A percentile compares a stretch with the other conserved stretches of the same genome.
Evolutionary conservation across 352 stramenopile species (phyloP).

Genomic region (Phytophthora lateralis): DNA sequence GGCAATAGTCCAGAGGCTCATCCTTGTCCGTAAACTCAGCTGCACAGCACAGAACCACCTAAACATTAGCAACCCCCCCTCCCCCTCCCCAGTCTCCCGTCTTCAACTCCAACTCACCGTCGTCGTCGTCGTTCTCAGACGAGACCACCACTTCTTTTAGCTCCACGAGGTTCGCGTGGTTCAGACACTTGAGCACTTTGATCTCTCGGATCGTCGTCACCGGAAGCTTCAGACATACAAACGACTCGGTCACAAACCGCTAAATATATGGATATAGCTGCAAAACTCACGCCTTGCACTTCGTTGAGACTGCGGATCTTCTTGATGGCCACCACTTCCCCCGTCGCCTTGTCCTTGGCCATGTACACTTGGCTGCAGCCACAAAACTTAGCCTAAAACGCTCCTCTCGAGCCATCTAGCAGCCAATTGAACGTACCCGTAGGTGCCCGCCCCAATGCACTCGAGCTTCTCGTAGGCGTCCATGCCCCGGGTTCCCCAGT

Average conservation of each 20-base stretch:
- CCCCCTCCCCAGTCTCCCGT: not conserved
- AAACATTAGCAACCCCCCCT: not conserved
- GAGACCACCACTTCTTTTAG: slow-evolving; percentile 96
- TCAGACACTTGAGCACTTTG: slow-evolving; percentile 97
- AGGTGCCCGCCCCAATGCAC: slow-evolving; percentile 90
- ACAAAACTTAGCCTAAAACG: slow-evolving; percentile 10
- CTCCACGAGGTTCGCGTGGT: slow-evolving; percentile 95
- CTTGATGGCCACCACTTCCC: slow-evolving; percentile 90
- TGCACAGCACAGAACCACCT: slow-evolving; percentile 17
- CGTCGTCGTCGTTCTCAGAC: slow-evolving; percentile 83
- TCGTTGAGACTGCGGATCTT: slow-evolving; percentile 92
- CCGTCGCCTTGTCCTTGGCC: slow-evolving; percentile 85
- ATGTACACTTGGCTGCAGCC: slow-evolving; percentile 84
- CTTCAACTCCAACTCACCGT: slow-evolving; percentile 43
- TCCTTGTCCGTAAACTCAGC: slow-evolving; percentile 87
- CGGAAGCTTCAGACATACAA: slow-evolving; percentile 68
- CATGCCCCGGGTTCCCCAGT: slow-evolving; percentile 84
- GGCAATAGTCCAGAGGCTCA: slow-evolving; percentile 82
- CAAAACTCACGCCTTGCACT: slow-evolving; percentile 78
- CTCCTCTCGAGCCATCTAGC: not conserved
- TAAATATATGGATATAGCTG: not conserved
- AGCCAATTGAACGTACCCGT: slow-evolving; percentile 52
- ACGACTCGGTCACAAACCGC: not conserved
- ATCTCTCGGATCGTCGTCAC: slow-evolving; percentile 98
- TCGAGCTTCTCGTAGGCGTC: slow-evolving; percentile 90